These are phyloP conservation scores for Astrothelium macrocarpum DNA, from an alignment of 495 filamentous ascomycete genomes.

Conservation along the genomic window DNA sequence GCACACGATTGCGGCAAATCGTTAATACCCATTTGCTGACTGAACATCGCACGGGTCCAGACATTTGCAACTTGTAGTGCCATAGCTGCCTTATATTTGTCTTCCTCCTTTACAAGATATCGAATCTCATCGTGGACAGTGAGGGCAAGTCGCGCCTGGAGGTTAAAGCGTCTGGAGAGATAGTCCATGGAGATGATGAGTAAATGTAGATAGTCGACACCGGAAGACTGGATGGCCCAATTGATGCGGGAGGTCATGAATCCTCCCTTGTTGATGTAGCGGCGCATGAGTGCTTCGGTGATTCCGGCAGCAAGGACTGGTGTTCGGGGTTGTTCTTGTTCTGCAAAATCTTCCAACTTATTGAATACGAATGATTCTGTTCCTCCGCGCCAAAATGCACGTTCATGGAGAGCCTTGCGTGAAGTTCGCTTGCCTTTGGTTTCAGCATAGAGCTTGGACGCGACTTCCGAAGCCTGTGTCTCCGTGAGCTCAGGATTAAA, in stretches of 20 bases:
- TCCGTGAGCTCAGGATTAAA: constrained; percentile 84
- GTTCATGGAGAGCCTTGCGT: constrained; percentile 56
- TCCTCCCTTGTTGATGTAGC: constrained; percentile 77
- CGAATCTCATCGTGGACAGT: constrained; percentile 98
- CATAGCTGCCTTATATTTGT: constrained; percentile 82
- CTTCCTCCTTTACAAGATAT: constrained; percentile 76
- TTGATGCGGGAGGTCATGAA: constrained; percentile 97
- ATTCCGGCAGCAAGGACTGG: constrained; percentile 94
- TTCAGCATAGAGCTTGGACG: constrained; percentile 68
- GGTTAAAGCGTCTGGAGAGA: constrained; percentile 73
- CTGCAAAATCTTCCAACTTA: constrained; percentile 90
- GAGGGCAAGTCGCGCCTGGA: constrained; percentile 75
- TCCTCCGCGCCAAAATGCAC: constrained; percentile 87
- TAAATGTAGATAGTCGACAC: constrained; percentile 95
- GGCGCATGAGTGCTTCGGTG: constrained; percentile 83
- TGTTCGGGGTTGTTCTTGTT: constrained; percentile 83
- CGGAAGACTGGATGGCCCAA: constrained; percentile 96
- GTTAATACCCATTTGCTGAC: constrained; percentile 89
- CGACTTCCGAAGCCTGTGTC: constrained; percentile 60
- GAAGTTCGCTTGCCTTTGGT: constrained; percentile 81
- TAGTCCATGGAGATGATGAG: constrained; percentile 93
- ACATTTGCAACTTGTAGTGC: constrained; percentile 89
- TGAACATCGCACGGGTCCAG: constrained; percentile 96
- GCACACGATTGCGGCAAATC: constrained; percentile 90
- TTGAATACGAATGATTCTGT: constrained; percentile 99